Evolutionary conservation across 192 early-diverging fungal species (phyloP), one percentile per base, ranked within the genome.

Genomic region (Coemansia sp.): DNA sequence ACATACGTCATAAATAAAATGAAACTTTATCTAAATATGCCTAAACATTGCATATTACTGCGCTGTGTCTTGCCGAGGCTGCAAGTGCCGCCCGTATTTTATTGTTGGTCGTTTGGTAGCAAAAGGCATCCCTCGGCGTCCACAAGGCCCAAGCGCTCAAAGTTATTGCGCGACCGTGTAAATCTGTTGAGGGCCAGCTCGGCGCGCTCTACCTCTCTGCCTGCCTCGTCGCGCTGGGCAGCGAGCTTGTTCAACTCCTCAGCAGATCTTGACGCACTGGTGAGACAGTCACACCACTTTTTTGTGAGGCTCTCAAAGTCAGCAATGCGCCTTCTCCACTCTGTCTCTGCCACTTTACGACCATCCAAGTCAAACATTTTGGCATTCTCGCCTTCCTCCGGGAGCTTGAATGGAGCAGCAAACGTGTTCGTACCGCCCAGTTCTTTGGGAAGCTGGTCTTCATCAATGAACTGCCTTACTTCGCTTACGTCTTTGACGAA

Each of bases 401-500:
- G 79, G 9, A 71, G 62, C 55, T 49, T 52, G 53, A 73, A 71
- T 3, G 49, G 40, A 6, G 61, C 33, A 0, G 23, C 49, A 61
- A 73, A 76, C 40, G 52, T 49, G 47, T 75, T 82, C 1, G 14
- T 37, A 35, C 79, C 79, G 3, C 72, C 75, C 58, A 76, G 46
- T 33, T 73, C 74, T 0, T 39, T 63, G 4, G 79, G 79, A 17
- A 82, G 53, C 47, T 82, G 74, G 62, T 70, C 68, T 11, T 76
- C 46, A 63, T 82, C 79, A 32, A 82, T 39, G 59, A 76, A 82
- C 23, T 38, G 38, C 23, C 47, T 65, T 19, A 82, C 79, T n/a
- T 82, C 68, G 6, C 73, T 62, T 7, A 68, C 55, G 8, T 63
- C 66, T 13, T 82, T 82, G 23, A 68, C 79, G 61, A 82, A 82